Base-by-base conservation (phyloP, 2,329 filamentous ascomycete genomes). In the Immersiporthe knoxdaviesiana region DNA sequence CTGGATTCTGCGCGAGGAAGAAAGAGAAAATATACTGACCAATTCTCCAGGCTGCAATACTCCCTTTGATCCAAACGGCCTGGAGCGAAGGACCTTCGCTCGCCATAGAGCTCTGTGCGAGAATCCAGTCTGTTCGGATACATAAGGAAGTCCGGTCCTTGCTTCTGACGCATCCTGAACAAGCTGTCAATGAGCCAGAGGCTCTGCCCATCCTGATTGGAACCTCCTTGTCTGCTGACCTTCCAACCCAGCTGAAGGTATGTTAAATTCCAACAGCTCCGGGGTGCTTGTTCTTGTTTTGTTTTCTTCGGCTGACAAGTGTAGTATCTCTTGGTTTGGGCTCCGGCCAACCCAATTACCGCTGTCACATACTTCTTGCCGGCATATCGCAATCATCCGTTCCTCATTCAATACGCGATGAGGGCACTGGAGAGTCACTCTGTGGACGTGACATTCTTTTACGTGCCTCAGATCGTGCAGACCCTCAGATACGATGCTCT, bases 361-460 rank as follows among this genome's bases (percentile, higher is more conserved):
- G 94, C 97, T 0, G 91, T 97, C 8, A 97, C 94, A 0, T 94
- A 97, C 80, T 98, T 99, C 82, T 79, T 97, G 74, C 97, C 97
- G 0, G 90, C 91, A 0, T 99, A 97, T 78, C 90, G 90, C 54
- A 95, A 97, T 75, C 91, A 99, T 76, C 92, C 97, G 0, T 97
- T 94, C 80, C 86, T 99, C 66, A 88, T 98, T 52, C 97, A 99
- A 79, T 99, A 98, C 79, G 96, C 96, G 1, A 97, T 99, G 90
- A 89, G 94, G 75, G 93, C 96, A 3, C 81, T 99, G 62, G 96
- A 99, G 77, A 94, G 92, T 74, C 96, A 99, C 76, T 91, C 94
- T 0, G 91, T 97, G n/a, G 96, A 98, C 77, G 90, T 98, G 27
- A 97, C 95, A 0, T 99, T 99, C 84, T 99, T 98, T 81, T 98